Percentiles rank a stretch among this genome's conserved stretches.
Evolutionary conservation across 495 filamentous ascomycete genomes (phyloP).

Genomic region (Aeminium ludgeri): DNA sequence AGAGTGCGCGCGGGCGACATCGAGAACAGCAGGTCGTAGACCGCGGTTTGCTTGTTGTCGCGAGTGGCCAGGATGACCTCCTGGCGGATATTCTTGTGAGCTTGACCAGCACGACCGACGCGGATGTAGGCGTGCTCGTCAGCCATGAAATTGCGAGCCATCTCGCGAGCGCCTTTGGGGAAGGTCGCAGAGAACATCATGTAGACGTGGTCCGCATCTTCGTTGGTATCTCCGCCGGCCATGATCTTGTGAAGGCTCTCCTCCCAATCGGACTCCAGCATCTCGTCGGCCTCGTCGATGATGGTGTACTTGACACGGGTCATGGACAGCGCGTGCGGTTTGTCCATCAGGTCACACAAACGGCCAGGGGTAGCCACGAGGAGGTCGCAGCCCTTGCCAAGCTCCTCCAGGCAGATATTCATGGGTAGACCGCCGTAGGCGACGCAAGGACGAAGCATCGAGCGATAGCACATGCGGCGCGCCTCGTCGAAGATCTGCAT

Average conservation of each 20-base stretch:
- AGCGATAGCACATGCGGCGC: slow-evolving; percentile 77
- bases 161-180: slow-evolving; percentile 51
- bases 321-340: slow-evolving; percentile 49
- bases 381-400: slow-evolving; percentile 74
- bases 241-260: slow-evolving; percentile 52
- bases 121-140: slow-evolving; percentile 57
- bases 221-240: slow-evolving; percentile 53
- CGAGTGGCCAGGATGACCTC: slow-evolving; percentile 46
- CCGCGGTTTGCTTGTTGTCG: slow-evolving; percentile 44
- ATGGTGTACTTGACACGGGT: slow-evolving; percentile 67
- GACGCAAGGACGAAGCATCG: slow-evolving; percentile 85
- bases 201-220: slow-evolving; percentile 66
- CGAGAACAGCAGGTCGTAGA: slow-evolving; percentile 55
- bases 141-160: slow-evolving; percentile 59
- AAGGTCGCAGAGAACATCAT: slow-evolving; percentile 96
- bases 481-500: slow-evolving; percentile 91
- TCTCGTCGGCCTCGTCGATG: slow-evolving; percentile 90
- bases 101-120: slow-evolving; percentile 67
- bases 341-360: slow-evolving; percentile 62
- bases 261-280: slow-evolving; percentile 63
- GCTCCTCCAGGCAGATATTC: slow-evolving; percentile 46
- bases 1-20: slow-evolving; percentile 61
- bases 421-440: slow-evolving; percentile 70
- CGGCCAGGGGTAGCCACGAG: slow-evolving; percentile 80
- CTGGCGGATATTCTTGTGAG: slow-evolving; percentile 63